phyloP scores from a whole-genome alignment of 257 asterid genomes.

The Solanum appendiculatum region DNA sequence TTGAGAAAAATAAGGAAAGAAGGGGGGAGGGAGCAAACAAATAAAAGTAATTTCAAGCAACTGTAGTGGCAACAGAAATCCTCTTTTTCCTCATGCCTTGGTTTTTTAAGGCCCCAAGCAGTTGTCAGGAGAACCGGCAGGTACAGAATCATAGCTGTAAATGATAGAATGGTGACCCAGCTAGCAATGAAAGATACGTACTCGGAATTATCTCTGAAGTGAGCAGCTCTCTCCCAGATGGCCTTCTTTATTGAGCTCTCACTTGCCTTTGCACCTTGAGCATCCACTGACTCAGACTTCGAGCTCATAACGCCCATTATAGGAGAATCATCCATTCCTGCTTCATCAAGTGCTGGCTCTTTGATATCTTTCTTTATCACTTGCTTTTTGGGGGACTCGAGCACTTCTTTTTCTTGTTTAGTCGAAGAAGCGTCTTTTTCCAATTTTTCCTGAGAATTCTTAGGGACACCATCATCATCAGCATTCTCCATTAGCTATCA shows the following conservation, averaged over 20 bases:
- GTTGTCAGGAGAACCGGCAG: not conserved
- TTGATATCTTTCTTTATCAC: slow-evolving; percentile 27
- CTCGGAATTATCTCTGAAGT: slow-evolving; percentile 65
- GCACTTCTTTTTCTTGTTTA: slow-evolving; percentile 32
- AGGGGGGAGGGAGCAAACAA: not conserved
- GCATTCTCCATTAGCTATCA: slow-evolving; percentile 49
- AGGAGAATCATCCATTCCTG: slow-evolving; percentile 74
- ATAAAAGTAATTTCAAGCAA: not conserved
- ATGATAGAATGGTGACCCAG: not conserved
- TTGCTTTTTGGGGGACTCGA: slow-evolving; percentile 24
- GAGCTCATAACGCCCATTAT: slow-evolving; percentile 67
- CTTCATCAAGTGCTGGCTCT: slow-evolving; percentile 29
- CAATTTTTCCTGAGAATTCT: slow-evolving; percentile 17
- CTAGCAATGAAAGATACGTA: slow-evolving; percentile 21
- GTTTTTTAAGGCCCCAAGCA: not conserved
- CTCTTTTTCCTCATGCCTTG: not conserved
- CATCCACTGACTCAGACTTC: slow-evolving; percentile 32
- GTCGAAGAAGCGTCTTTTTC: slow-evolving; percentile 11
- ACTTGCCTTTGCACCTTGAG: slow-evolving; percentile 30
- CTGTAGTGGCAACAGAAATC: not conserved
- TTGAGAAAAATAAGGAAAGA: not conserved
- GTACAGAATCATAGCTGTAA: not conserved
- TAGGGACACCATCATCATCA: slow-evolving; percentile 26
- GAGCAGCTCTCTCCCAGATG: slow-evolving; percentile 59
- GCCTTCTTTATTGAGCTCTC: slow-evolving; percentile 64